These are phyloP conservation scores for Coemansia sp. DNA, from an alignment of 192 early-diverging fungal genomes.

Conservation along the genomic window DNA sequence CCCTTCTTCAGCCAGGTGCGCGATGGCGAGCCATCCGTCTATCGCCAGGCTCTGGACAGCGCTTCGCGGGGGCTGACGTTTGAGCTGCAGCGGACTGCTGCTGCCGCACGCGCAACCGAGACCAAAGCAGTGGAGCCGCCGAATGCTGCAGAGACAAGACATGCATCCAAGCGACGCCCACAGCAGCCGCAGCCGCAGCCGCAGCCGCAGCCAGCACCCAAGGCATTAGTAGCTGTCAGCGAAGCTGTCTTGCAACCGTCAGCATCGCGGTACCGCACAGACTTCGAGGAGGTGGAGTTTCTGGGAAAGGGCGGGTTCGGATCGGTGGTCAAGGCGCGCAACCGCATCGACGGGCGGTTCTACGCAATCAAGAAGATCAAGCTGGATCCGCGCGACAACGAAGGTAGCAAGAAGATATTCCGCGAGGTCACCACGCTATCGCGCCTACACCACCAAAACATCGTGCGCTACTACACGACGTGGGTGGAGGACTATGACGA, in stretches of 20 bases:
- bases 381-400: constrained; percentile 75
- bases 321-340: constrained; percentile 90
- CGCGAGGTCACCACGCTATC: constrained; percentile 91
- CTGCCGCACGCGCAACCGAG: neutral
- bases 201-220: neutral
- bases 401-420: constrained; percentile 78
- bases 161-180: neutral
- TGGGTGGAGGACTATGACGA: constrained; percentile 75
- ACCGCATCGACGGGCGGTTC: constrained; percentile 73
- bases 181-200: constrained; percentile 1
- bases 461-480: constrained; percentile 85
- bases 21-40: constrained; percentile 44
- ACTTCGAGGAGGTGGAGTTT: constrained; percentile 80
- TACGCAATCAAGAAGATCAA: constrained; percentile 94
- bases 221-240: neutral
- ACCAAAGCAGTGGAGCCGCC: neutral
- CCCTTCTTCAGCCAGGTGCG: constrained; percentile 64
- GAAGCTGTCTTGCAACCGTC: constrained; percentile 3
- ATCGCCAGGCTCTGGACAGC: constrained; percentile 45
- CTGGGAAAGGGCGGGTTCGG: constrained; percentile 86
- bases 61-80: constrained; percentile 33
- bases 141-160: too few species aligned
- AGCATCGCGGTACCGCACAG: constrained; percentile 66
- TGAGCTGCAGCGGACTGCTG: constrained; percentile 24
- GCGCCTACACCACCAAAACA: constrained; percentile 83